Conservation (phyloP, 2,329 filamentous ascomycete species). For the Cordyceps javanica region DNA sequence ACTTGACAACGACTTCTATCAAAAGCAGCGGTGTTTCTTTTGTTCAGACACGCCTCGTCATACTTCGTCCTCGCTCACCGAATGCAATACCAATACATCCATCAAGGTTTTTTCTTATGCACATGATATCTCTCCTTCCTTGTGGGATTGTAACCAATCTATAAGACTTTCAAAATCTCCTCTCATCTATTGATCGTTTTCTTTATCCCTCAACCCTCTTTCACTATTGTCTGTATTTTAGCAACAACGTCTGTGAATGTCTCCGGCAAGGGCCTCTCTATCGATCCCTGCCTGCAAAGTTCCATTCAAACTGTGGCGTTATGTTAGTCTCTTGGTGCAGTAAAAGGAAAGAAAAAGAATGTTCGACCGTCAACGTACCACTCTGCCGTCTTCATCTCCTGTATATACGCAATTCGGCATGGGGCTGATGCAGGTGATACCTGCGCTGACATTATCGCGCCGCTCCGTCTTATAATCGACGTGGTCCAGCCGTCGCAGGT, state of each 20-base stretch:
- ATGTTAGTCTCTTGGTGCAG: conserved; percentile 13
- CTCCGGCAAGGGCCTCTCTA: conserved; percentile 30
- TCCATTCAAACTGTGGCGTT: conserved; percentile 53
- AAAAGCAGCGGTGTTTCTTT: conserved; percentile 2
- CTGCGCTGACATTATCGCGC: conserved; percentile 53
- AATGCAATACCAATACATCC: neutral
- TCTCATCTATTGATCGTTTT: neutral
- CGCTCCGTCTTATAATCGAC: conserved; percentile 59
- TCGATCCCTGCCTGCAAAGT: conserved; percentile 50
- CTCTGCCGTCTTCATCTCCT: conserved; percentile 86
- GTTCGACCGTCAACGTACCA: conserved; percentile 47
- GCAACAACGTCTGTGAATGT: neutral
- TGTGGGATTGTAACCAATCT: neutral
- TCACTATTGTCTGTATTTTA: too few species aligned
- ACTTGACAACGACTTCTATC: neutral
- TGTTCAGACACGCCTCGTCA: neutral
- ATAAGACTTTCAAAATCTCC: neutral
- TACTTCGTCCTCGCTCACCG: neutral
- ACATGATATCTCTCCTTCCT: neutral
- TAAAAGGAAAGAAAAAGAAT: neutral
- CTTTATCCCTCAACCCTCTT: neutral
- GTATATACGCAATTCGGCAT: conserved; percentile 83
- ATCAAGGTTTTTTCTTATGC: neutral
- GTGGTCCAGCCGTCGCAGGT: conserved; percentile 79
- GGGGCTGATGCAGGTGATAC: conserved; percentile 80